Conservation (phyloP, 495 filamentous ascomycete genomes). For the Neurospora africana region DNA sequence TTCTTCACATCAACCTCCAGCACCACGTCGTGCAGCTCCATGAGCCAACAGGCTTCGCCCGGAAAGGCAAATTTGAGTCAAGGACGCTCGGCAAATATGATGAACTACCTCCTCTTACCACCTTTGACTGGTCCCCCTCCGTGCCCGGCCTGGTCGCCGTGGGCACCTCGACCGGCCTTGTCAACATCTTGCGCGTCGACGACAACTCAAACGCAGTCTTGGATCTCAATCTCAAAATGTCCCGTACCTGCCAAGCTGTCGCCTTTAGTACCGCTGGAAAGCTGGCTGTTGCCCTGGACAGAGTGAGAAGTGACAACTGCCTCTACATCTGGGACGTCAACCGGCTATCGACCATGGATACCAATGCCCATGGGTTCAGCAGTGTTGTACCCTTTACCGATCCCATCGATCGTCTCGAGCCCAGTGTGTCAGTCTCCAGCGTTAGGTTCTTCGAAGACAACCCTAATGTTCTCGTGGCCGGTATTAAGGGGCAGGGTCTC, state of each 20-base stretch:
- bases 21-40: constrained; percentile 73
- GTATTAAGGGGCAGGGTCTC: constrained; percentile 75
- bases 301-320: constrained; percentile 85
- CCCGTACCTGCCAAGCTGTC: constrained; percentile 82
- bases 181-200: constrained; percentile 69
- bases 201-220: constrained; percentile 50
- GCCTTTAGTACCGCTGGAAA: constrained; percentile 72
- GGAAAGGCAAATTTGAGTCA: constrained; percentile 48
- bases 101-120: constrained; percentile 75
- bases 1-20: constrained; percentile 76
- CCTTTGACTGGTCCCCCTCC: constrained; percentile 89
- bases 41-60: constrained; percentile 52
- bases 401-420: constrained; percentile 62
- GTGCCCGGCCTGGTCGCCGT: constrained; percentile 63
- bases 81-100: constrained; percentile 59
- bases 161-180: constrained; percentile 74
- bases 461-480: constrained; percentile 70
- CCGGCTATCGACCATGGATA: constrained; percentile 42
- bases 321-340: constrained; percentile 91
- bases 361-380: constrained; percentile 24
- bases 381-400: constrained; percentile 36
- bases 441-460: constrained; percentile 83
- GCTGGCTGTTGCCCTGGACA: constrained; percentile 80
- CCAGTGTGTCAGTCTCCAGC: constrained; percentile 78
- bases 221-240: constrained; percentile 72